Evolutionary conservation across 352 stramenopile genomes (phyloP), one percentile per base, ranked within the genome.

Genomic region (Phytopythium kandeliae): DNA sequence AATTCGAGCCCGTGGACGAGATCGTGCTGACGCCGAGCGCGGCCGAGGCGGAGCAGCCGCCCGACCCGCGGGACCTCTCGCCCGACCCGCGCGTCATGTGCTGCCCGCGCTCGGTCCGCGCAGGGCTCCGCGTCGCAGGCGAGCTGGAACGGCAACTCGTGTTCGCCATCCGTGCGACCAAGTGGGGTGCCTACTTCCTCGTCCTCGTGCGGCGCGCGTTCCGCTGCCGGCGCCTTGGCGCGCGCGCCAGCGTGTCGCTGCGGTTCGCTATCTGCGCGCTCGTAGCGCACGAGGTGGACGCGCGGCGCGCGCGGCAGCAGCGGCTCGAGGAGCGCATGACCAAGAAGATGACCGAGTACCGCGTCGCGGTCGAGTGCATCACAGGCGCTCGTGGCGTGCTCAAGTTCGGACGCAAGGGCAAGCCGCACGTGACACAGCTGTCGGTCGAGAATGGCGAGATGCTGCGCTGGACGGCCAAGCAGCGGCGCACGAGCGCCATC

Each of bases 271-370:
- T 92, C 48, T 84, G 73, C 48, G 78, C 76, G 21, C 60, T 69
- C 37, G 78, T 88, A 35, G 66, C 63, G 21, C 61, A 64, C 15
- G 76, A 87, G 40, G 61, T 78, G n/a, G 48, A 57, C 22, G 52
- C 54, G 9, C 67, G 75, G n/a, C 52, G 68, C 38, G 60, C 58
- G 15, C 61, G 74, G 46, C 69, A 86, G 42, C 66, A 78, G 48
- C 41, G 50, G 12, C 56, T 71, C 22, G 78, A 92, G 26, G 48
- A 74, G 63, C 55, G 69, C 26, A 66, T 93, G 58, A 68, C 78
- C 25, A 77, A 69, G 48, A 89, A 93, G 51, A 90, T 93, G 71
- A 91, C 79, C 2, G 79, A 90, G 52, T 93, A 90, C 56, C 78
- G 78, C 38, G 78, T 93, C 21, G 83, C 83, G 1, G 67, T 93